Evolutionary conservation across 2,329 filamentous ascomycete genomes (phyloP), one percentile per base, ranked within the genome.

Genomic region (Colletotrichum lini): DNA sequence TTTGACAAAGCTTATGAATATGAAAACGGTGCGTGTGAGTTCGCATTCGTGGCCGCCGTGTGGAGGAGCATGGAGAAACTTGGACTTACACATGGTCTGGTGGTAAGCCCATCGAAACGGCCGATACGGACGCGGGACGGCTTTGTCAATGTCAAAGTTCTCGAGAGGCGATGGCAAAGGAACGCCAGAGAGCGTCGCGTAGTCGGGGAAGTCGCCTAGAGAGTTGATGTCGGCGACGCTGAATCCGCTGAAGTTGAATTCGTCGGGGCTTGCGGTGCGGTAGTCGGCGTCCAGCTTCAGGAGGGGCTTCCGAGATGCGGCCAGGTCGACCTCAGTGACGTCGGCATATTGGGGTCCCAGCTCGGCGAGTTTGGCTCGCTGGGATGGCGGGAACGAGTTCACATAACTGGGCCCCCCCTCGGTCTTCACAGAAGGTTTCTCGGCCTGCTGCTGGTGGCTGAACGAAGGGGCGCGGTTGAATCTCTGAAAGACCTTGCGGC

Each of bases 61-160:
- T n/a, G 13, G n/a, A 38, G 26, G 16, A n/a, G 30, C 8, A 35
- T 9, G 30, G 30, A 35, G 30, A 35, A 35, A 9, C 0, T 2
- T 4, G 47, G 56, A 86, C 91, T 76, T 88, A 96, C 94, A 93
- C 94, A 97, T 97, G 0, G 94, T 97, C 78, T 97, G 94, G 78
- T 96, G 93, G 78, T 97, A 97, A 0, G 87, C 84, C 94, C 94
- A 97, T 76, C 94, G 82, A 53, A 97, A 93, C 0, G 94, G 94
- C 50, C 94, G 87, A 78, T 95, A 97, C 0, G 94, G 94, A 68
- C 94, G 86, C 1, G 94, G 89, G 12, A 87, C 76, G 0, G 94
- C 94, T 73, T 85, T 93, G 16, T 86, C 82, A 65, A 95, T 90
- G 73, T 94, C 84, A 77, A 96, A 96, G 5, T 88, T 84, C 1